These are phyloP conservation scores for Betula pendula DNA, from an alignment of 306 rosid genomes.

Conservation along the genomic window DNA sequence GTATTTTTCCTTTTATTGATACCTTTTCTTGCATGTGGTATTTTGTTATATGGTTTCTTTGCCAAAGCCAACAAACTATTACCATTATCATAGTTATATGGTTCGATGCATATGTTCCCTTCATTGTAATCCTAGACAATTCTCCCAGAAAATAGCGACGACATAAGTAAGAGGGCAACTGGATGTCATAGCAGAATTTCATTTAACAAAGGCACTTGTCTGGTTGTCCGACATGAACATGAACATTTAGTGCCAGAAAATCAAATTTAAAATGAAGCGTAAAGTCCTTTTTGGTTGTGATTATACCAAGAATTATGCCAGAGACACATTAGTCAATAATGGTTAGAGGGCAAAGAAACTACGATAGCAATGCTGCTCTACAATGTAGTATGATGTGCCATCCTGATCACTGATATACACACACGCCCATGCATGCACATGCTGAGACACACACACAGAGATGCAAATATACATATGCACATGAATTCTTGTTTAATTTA, in stretches of 20 bases:
- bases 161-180: not conserved
- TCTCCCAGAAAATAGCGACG: not conserved
- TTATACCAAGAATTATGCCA: not conserved
- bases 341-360: not conserved
- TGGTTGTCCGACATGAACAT: not conserved
- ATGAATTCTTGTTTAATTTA: no score
- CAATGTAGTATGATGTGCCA: not conserved
- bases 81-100: not conserved
- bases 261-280: not conserved
- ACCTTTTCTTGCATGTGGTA: not conserved
- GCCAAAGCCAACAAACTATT: slow-evolving; percentile 2
- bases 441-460: no score
- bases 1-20: slow-evolving; percentile 30
- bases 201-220: not conserved
- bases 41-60: not conserved
- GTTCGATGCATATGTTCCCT: not conserved
- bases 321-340: not conserved
- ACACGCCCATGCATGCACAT: no score
- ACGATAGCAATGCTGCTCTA: not conserved
- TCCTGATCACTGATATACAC: no score
- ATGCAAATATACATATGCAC: no score
- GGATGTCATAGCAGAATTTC: not conserved
- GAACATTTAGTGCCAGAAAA: not conserved
- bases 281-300: no score
- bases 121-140: not conserved